Evolutionary conservation across 257 asterid species (phyloP).

Genomic region (Voacanga thouarsii): DNA sequence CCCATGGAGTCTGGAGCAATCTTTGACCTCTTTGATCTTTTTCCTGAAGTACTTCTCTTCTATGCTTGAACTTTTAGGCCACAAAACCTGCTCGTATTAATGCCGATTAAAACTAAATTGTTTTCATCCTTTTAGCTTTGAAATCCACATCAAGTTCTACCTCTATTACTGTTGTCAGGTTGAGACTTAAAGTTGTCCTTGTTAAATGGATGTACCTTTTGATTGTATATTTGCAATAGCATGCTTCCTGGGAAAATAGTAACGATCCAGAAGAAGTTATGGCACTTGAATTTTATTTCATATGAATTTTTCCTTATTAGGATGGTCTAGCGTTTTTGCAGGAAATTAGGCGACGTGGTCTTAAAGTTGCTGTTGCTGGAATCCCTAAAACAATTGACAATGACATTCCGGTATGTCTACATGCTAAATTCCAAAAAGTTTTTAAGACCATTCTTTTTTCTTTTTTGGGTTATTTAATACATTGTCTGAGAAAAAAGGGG

Average conservation of each 20-base stretch:
- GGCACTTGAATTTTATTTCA: neutral
- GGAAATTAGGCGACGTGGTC: conserved; percentile 91
- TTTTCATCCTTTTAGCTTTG: neutral
- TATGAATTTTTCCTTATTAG: neutral
- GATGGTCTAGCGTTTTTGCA: conserved; percentile 32
- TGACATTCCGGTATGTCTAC: conserved; percentile 74
- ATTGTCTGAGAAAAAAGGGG: conserved; percentile 1
- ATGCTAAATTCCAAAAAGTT: neutral
- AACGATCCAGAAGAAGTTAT: neutral
- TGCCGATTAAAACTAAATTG: neutral
- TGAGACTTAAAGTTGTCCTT: neutral
- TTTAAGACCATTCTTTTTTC: neutral
- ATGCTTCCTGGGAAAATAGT: neutral
- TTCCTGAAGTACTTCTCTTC: neutral
- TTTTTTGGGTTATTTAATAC: neutral
- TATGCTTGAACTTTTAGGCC: neutral
- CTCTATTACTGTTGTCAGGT: neutral
- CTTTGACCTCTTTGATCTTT: neutral
- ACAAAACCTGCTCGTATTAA: neutral
- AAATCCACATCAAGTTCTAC: neutral
- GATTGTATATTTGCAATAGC: neutral
- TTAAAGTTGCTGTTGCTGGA: conserved; percentile 81
- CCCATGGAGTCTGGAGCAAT: neutral
- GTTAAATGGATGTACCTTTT: neutral
- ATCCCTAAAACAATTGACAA: conserved; percentile 97